These are phyloP conservation scores for Fusarium abutilonis DNA, from an alignment of 2,329 filamentous ascomycete species.

Conservation along the genomic window DNA sequence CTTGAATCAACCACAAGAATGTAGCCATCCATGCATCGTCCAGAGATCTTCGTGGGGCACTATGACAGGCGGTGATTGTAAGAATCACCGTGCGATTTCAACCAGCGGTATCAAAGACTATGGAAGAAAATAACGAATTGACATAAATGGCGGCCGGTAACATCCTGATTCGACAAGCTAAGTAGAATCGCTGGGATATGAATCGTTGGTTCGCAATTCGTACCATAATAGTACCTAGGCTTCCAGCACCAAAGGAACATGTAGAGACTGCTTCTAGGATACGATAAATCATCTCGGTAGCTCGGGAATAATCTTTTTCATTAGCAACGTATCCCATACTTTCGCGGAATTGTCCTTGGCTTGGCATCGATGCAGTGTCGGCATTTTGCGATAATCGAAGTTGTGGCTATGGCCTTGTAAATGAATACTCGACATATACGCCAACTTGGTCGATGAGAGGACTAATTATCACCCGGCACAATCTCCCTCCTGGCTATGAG, in stretches of 20 bases:
- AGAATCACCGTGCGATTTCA: background rate
- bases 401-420: background rate
- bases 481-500: background rate
- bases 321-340: conserved; percentile 35
- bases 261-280: conserved; percentile 13
- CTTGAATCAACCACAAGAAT: background rate
- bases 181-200: background rate
- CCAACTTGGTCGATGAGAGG: background rate
- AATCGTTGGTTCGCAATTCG: background rate
- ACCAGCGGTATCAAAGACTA: background rate
- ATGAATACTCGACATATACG: background rate
- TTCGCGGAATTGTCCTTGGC: conserved; percentile 28
- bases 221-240: background rate
- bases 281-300: background rate
- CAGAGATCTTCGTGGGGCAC: background rate
- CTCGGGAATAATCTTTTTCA: conserved; percentile 6
- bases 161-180: background rate
- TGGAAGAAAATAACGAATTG: no score
- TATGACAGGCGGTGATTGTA: background rate
- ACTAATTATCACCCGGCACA: background rate
- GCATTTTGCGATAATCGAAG: conserved; percentile 11
- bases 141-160: background rate
- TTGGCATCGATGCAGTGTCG: conserved; percentile 24
- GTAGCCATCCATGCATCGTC: background rate
- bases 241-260: background rate